These are phyloP conservation scores for Gracilaria gracilis DNA, from an alignment of 23 red algal species.

Conservation along the genomic window DNA sequence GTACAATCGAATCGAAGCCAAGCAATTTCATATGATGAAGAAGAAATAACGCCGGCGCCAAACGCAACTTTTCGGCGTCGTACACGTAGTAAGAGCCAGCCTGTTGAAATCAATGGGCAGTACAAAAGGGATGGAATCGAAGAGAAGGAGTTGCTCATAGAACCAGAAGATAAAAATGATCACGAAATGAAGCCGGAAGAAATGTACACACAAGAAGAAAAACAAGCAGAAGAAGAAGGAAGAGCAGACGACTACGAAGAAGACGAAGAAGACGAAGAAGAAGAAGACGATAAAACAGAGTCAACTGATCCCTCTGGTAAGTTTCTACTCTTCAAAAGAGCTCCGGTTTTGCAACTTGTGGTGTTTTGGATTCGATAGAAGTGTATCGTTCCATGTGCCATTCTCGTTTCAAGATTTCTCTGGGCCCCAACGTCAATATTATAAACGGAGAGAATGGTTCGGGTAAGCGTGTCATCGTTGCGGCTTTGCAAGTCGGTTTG, in stretches of 20 bases:
- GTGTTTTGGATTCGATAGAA: slow-evolving; percentile 82
- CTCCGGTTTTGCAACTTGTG: slow-evolving; percentile 63
- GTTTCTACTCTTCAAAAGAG: slow-evolving; percentile 11
- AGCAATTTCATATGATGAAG: background rate
- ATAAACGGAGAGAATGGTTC: slow-evolving; percentile 92
- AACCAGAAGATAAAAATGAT: background rate
- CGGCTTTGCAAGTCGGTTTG: slow-evolving; percentile 88
- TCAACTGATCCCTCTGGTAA: background rate
- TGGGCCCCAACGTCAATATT: slow-evolving; percentile 95
- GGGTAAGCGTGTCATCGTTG: slow-evolving; percentile 95
- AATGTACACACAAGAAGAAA: background rate
- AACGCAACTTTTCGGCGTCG: slow-evolving; percentile 2
- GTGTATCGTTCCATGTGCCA: slow-evolving; percentile 97
- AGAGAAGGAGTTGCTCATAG: background rate
- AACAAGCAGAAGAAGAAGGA: slow-evolving; percentile 24
- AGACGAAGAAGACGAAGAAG: slow-evolving; percentile 1
- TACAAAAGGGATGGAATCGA: background rate
- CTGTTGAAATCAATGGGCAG: background rate
- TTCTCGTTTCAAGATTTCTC: slow-evolving; percentile 72
- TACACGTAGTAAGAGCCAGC: background rate
- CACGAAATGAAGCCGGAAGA: background rate
- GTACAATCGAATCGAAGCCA: background rate
- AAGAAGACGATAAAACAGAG: background rate
- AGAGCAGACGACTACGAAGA: slow-evolving; percentile 10
- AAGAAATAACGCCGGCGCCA: slow-evolving; percentile 20